Base-by-base conservation (phyloP, 2,329 filamentous ascomycete genomes). In the Talaromyces sp. region DNA sequence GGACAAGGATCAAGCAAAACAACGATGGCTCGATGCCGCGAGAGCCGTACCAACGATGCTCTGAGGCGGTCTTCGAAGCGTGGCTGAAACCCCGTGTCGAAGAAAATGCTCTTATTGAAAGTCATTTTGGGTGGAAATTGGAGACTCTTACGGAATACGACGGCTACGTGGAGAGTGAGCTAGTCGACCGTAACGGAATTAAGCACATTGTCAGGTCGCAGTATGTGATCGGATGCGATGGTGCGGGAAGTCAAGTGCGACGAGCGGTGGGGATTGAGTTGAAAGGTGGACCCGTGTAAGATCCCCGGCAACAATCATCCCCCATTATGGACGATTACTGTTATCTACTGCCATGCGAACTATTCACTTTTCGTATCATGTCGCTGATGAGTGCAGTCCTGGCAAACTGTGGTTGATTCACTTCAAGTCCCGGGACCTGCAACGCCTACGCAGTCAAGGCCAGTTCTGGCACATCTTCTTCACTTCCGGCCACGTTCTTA, bases 381-480 rank as follows among this genome's bases (percentile, higher is more conserved):
- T 19, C 19, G 19, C 19, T 19, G 19, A 19, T 19, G 19, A 19
- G 19, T 19, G 19, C 19, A 19, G 19, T 19, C 19, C 19, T 37
- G 35, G 52, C 4, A 19, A 37, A 27, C 49, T 68, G 69, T 52
- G 19, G 19, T 68, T 76, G 9, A 67, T 77, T 3, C 75, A 77
- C 57, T 76, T 77, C 66, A 72, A 71, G 60, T 77, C 75, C 4
- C 63, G 63, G 33, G 70, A 75, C 49, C 70, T 77, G 7, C 66
- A 69, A 3, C 54, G 65, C 3, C 49, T 70, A 1, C 72, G 70
- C 24, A 62, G 63, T 24, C 70, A 72, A 27, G 72, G 73, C 16
- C 70, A 70, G 14, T 75, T 74, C 60, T 77, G 75, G 75, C 75
- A 76, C 62, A 70, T 71, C 14, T 77, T 76, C 64, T 69, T 70